Percentiles rank a stretch among this genome's conserved stretches.
Conservation (phyloP, 345 rosid species). For the Hibiscus tridactylites region DNA sequence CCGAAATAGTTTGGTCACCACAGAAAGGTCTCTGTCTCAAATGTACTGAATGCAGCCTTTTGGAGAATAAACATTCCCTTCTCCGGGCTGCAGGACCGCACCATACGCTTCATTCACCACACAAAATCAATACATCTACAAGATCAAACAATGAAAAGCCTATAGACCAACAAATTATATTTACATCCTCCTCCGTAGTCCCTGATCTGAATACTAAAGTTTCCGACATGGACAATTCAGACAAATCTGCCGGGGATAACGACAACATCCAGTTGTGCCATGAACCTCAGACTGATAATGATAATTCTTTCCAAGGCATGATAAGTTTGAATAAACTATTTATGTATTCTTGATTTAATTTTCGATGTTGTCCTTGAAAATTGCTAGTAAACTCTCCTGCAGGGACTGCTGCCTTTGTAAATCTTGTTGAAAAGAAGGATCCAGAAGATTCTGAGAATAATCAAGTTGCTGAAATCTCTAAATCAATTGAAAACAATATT, state of each 20-base stretch:
- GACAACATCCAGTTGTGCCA: conserved; percentile 19
- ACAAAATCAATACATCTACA: background rate
- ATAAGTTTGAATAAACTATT: background rate
- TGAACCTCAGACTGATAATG: conserved; percentile 21
- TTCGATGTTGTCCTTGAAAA: background rate
- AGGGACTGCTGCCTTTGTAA: conserved; percentile 21
- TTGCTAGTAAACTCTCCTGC: conserved; percentile 15
- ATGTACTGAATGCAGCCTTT: conserved; percentile 62
- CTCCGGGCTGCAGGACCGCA: conserved; percentile 34
- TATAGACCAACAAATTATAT: conserved; percentile 11
- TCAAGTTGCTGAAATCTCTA: conserved; percentile 9
- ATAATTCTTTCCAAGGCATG: conserved; percentile 21
- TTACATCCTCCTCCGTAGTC: conserved; percentile 5
- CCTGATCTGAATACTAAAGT: conserved; percentile 12
- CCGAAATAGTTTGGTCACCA: conserved; percentile 95
- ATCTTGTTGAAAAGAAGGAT: conserved; percentile 17
- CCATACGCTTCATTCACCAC: conserved; percentile 19
- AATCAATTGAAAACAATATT: conserved; percentile 11
- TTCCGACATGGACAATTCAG: conserved; percentile 13
- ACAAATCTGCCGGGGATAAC: conserved; percentile 15
- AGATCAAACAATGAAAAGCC: conserved; percentile 20
- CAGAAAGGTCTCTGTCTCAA: conserved; percentile 62
- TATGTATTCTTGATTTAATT: background rate
- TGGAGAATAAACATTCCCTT: conserved; percentile 29
- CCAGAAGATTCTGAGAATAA: background rate